phyloP scores from a whole-genome alignment of 768 basidiomycete species.

The Exidia glandulosa region DNA sequence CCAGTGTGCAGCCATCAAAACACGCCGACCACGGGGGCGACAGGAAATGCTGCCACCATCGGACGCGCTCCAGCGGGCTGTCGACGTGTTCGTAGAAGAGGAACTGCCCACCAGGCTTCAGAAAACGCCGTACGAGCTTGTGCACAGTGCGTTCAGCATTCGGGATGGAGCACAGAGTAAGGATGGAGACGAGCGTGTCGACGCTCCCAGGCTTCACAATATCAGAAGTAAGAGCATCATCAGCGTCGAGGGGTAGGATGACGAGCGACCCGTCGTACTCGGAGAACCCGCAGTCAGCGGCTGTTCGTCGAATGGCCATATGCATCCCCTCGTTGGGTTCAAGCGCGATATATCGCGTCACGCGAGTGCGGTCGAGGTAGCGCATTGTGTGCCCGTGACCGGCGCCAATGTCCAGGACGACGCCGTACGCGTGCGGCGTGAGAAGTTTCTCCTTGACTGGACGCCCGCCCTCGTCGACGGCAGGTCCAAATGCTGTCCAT shows the following conservation, averaged over 20 bases:
- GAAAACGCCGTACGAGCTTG: constrained; percentile 36
- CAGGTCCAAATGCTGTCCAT: constrained; percentile 41
- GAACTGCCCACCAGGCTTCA: constrained; percentile 54
- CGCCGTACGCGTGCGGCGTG: constrained; percentile 16
- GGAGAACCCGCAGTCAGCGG: constrained; percentile 38
- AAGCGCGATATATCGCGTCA: constrained; percentile 57
- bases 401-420: constrained; percentile 12
- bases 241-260: constrained; percentile 54
- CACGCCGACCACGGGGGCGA: constrained; percentile 49
- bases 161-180: constrained; percentile 59
- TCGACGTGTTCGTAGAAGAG: constrained; percentile 65
- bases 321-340: constrained; percentile 67
- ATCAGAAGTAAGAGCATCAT: constrained; percentile 27
- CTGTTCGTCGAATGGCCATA: constrained; percentile 35
- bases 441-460: constrained; percentile 38
- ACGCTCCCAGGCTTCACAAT: constrained; percentile 15
- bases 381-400: constrained; percentile 52
- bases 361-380: constrained; percentile 44
- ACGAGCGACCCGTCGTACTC: constrained; percentile 42
- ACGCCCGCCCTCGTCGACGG: constrained; percentile 32
- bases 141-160: constrained; percentile 37
- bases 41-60: constrained; percentile 68
- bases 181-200: constrained; percentile 53
- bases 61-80: constrained; percentile 39
- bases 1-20: constrained; percentile 56